Conservation (phyloP, 2,329 filamentous ascomycete species). For the Penicillium sp. region DNA sequence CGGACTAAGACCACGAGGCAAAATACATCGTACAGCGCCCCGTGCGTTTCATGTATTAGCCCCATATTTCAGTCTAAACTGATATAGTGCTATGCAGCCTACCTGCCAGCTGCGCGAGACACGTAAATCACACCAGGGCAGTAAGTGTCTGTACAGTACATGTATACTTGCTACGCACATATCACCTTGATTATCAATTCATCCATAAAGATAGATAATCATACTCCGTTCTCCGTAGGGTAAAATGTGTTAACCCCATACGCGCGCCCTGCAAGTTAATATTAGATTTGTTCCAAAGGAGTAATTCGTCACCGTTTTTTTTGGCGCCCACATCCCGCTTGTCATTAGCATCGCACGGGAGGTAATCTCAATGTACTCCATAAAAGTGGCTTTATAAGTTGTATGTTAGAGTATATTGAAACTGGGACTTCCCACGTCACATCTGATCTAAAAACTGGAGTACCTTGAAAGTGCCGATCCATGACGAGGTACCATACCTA, state of each 20-base stretch:
- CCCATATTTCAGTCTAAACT: neutral
- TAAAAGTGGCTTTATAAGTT: too few relatives aligned
- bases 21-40: neutral
- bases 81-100: neutral
- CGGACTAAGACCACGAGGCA: neutral
- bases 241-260: too few relatives aligned
- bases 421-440: neutral
- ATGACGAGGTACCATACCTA: neutral
- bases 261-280: too few relatives aligned
- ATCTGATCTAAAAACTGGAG: neutral
- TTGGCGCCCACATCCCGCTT: neutral
- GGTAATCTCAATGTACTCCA: neutral
- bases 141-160: neutral
- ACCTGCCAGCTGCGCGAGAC: too few relatives aligned
- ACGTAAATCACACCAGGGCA: neutral
- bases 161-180: neutral
- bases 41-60: neutral
- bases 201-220: too few relatives aligned
- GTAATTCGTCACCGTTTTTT: neutral
- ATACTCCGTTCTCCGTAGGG: too few relatives aligned
- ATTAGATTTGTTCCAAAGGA: neutral
- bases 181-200: neutral
- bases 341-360: neutral
- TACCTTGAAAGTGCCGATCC: neutral
- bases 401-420: too few relatives aligned